A percentile compares a stretch with the other conserved stretches of the same genome.
These are phyloP conservation scores for Samsoniella hepiali DNA, from an alignment of 2,329 filamentous ascomycete genomes.

Conservation along the genomic window DNA sequence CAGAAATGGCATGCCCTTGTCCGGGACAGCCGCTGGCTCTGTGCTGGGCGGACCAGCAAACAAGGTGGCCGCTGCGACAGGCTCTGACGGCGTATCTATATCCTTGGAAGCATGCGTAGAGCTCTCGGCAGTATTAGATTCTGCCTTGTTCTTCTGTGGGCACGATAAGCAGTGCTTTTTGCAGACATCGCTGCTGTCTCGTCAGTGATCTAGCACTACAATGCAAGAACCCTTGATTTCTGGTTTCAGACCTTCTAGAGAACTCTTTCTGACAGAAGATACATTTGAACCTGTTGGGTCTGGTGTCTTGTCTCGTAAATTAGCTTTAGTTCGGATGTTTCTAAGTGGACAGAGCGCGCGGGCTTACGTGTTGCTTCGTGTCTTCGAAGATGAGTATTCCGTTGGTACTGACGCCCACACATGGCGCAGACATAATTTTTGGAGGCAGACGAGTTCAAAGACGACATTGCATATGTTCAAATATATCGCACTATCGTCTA, in stretches of 20 bases:
- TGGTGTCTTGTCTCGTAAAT: neutral
- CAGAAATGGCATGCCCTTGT: slow-evolving; percentile 3
- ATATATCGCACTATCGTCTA: neutral
- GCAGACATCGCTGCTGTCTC: neutral
- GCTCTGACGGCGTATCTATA: neutral
- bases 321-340: neutral
- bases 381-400: slow-evolving; percentile 27
- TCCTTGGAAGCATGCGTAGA: no score
- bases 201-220: neutral
- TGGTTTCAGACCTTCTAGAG: neutral
- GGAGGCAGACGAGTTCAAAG: neutral
- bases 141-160: neutral
- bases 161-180: neutral
- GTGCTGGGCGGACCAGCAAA: neutral
- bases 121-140: neutral
- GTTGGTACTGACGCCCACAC: slow-evolving; percentile 27
- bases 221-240: no score
- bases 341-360: no score
- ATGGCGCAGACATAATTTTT: slow-evolving; percentile 19
- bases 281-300: slow-evolving; percentile 1
- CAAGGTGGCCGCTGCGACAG: no score
- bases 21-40: neutral
- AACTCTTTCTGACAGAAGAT: neutral
- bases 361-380: slow-evolving; percentile 27
- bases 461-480: neutral